Evolutionary conservation across 768 basidiomycete genomes (phyloP).

Genomic region (Coprinopsis marcescibilis): DNA sequence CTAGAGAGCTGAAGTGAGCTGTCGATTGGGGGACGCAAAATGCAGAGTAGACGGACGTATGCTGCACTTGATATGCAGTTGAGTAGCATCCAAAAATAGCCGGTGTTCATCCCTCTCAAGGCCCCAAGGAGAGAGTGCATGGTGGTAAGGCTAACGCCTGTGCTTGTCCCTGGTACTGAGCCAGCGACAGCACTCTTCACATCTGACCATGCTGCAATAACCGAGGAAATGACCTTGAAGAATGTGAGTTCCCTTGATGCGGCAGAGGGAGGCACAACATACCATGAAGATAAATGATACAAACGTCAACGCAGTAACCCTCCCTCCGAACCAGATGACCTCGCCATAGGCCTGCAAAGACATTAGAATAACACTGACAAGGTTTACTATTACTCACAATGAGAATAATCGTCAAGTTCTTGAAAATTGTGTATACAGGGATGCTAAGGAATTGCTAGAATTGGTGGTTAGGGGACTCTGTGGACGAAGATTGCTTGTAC

Average conservation of each 20-base stretch:
- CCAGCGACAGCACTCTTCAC: conserved; percentile 43
- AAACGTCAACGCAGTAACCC: conserved; percentile 82
- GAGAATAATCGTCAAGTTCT: conserved; percentile 98
- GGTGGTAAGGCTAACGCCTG: conserved; percentile 27
- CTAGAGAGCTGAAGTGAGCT: conserved; percentile 32
- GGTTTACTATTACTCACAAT: conserved; percentile 54
- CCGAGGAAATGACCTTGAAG: conserved; percentile 77
- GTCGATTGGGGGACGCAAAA: not conserved
- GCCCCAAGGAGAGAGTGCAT: conserved; percentile 39
- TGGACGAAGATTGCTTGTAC: not conserved
- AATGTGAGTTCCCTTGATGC: not conserved
- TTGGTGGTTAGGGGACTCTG: not conserved
- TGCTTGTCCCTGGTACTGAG: conserved; percentile 29
- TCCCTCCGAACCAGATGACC: conserved; percentile 92
- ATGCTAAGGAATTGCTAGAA: conserved; percentile 92
- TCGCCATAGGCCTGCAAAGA: conserved; percentile 85
- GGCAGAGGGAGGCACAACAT: conserved; percentile 15
- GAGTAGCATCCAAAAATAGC: conserved; percentile 94
- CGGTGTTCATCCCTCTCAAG: conserved; percentile 56
- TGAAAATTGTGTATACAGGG: conserved; percentile 98
- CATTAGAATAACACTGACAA: conserved; percentile 3
- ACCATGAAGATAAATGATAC: conserved; percentile 93
- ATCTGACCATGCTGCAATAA: conserved; percentile 97
- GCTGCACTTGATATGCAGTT: conserved; percentile 89
- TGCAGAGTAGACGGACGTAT: conserved; percentile 54